phyloP scores from a whole-genome alignment of 345 rosid species.

The Moringa oleifera region DNA sequence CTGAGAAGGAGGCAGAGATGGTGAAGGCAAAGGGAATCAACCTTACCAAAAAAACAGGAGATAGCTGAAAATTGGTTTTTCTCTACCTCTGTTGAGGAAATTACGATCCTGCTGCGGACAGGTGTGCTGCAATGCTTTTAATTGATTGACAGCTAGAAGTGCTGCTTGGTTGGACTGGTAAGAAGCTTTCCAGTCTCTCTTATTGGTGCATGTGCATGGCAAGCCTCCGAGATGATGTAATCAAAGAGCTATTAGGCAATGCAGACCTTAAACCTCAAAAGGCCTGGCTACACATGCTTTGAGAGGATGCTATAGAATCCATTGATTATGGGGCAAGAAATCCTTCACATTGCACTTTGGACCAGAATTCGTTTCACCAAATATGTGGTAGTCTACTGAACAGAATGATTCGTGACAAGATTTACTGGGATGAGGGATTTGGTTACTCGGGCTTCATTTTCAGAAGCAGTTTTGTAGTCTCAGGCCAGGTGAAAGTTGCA shows the following conservation, averaged over 20 bases:
- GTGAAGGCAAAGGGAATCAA: conserved; percentile 74
- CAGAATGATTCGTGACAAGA: conserved; percentile 1
- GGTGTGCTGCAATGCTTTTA: conserved; percentile 14
- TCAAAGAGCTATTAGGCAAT: conserved; percentile 12
- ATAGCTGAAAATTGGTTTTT: conserved; percentile 32
- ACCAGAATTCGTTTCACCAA: neutral
- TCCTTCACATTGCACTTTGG: neutral
- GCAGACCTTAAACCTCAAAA: conserved; percentile 8
- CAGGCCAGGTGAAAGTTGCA: conserved; percentile 5
- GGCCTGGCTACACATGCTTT: conserved; percentile 9
- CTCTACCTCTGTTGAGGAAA: conserved; percentile 11
- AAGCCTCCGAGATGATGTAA: conserved; percentile 14
- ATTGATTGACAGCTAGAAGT: conserved; percentile 2
- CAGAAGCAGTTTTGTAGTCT: conserved; percentile 19
- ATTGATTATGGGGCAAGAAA: neutral
- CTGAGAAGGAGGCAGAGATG: conserved; percentile 89
- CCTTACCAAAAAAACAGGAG: conserved; percentile 48
- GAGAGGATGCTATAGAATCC: conserved; percentile 10
- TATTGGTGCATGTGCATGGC: conserved; percentile 4
- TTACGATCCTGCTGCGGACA: conserved; percentile 23
- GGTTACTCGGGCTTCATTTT: conserved; percentile 12
- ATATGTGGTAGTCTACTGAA: neutral
- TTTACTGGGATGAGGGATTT: conserved; percentile 9
- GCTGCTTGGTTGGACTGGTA: conserved; percentile 18
- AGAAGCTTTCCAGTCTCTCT: conserved; percentile 12